A percentile compares a stretch with the other conserved stretches of the same genome.
Evolutionary conservation across 2,329 filamentous ascomycete genomes (phyloP).

Genomic region (Monosporascus sp.): DNA sequence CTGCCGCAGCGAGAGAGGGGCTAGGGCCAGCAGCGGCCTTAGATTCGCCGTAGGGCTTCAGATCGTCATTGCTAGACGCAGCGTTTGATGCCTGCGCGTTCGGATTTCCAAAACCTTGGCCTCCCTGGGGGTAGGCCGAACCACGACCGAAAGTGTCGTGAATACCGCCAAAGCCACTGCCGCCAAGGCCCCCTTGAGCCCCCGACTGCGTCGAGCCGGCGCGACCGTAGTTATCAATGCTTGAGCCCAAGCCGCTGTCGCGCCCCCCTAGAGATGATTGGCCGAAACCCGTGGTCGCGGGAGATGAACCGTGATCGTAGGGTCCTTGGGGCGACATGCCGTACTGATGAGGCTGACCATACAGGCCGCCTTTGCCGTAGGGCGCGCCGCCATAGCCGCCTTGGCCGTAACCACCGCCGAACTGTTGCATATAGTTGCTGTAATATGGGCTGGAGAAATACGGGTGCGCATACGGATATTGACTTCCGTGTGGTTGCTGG

Average conservation of each 20-base stretch:
- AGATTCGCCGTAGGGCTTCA: slow-evolving; percentile 54
- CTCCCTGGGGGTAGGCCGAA: slow-evolving; percentile 49
- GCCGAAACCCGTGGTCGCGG: slow-evolving; percentile 43
- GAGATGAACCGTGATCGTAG: slow-evolving; percentile 50
- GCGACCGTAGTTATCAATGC: slow-evolving; percentile 50
- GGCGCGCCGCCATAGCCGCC: slow-evolving; percentile 43
- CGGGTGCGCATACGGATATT: slow-evolving; percentile 25
- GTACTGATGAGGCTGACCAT: slow-evolving; percentile 49
- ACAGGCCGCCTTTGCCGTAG: slow-evolving; percentile 50
- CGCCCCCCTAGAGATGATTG: slow-evolving; percentile 48
- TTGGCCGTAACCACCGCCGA: slow-evolving; percentile 46
- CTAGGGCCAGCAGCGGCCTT: slow-evolving; percentile 51
- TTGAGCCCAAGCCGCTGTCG: slow-evolving; percentile 43
- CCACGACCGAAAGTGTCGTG: slow-evolving; percentile 52
- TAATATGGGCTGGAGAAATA: slow-evolving; percentile 62
- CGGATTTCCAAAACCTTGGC: slow-evolving; percentile 47
- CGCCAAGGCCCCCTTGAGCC: slow-evolving; percentile 44
- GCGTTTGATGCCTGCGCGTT: slow-evolving; percentile 39
- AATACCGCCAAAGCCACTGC: slow-evolving; percentile 45
- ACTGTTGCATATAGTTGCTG: slow-evolving; percentile 49
- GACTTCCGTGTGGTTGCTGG: slow-evolving; percentile 23
- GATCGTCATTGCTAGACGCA: slow-evolving; percentile 42
- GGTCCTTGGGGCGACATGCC: slow-evolving; percentile 51
- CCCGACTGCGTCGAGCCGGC: slow-evolving; percentile 43
- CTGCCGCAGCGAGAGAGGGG: slow-evolving; percentile 48